Conservation (phyloP, 139 green algal genomes). For the Chlamydomonas incerta region DNA sequence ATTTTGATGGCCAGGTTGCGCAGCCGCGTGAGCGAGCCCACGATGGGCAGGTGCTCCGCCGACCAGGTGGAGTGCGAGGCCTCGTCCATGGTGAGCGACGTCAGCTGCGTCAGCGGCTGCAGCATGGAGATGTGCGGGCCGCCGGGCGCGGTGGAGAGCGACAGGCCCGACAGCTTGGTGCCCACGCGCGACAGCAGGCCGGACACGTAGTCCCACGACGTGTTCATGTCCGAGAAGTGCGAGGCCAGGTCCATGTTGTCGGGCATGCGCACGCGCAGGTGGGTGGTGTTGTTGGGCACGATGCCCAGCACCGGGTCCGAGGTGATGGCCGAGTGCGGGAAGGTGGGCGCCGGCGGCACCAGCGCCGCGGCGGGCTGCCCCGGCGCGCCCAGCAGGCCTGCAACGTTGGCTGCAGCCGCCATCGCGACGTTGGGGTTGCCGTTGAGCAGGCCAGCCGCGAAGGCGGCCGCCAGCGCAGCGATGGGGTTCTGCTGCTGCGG, state of each 20-base stretch:
- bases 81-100: conserved; percentile 38
- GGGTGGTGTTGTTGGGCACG: background rate
- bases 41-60: conserved; percentile 32
- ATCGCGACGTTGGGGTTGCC: background rate
- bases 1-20: conserved; percentile 38
- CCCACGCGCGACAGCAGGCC: background rate
- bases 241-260: conserved; percentile 4
- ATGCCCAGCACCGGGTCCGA: background rate
- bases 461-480: conserved; percentile 1
- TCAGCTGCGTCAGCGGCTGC: conserved; percentile 29
- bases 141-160: conserved; percentile 33
- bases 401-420: background rate
- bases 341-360: background rate
- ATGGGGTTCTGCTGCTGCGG: conserved; percentile 19
- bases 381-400: background rate
- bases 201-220: conserved; percentile 23
- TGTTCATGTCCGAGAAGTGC: conserved; percentile 5
- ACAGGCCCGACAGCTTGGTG: background rate
- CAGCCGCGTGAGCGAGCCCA: conserved; percentile 36
- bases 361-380: background rate
- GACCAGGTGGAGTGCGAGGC: conserved; percentile 28
- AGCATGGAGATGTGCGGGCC: conserved; percentile 29
- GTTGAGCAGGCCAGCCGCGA: conserved; percentile 17
- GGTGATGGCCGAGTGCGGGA: conserved; percentile 12
- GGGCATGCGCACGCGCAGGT: conserved; percentile 35